These are phyloP conservation scores for Astrocystis sublimbata DNA, from an alignment of 495 filamentous ascomycete species.

Conservation along the genomic window DNA sequence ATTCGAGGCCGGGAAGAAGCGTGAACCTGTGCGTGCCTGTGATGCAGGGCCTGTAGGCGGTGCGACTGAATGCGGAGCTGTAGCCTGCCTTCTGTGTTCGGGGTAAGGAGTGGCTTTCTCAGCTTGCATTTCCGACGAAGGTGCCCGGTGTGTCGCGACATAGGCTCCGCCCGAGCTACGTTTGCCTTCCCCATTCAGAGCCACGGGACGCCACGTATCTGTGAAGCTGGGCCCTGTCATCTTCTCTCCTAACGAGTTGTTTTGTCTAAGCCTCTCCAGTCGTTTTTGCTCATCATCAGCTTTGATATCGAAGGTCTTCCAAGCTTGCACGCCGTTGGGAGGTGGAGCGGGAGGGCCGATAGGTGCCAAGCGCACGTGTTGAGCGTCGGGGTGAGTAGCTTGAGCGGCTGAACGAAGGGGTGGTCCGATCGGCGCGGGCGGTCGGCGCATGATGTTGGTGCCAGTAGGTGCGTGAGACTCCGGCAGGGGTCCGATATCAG, in stretches of 20 bases:
- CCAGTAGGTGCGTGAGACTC: slow-evolving; percentile 50
- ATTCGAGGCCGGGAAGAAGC: slow-evolving; percentile 64
- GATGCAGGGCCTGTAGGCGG: slow-evolving; percentile 42
- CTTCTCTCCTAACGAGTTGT: background rate
- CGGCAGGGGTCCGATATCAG: slow-evolving; percentile 50
- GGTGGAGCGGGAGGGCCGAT: slow-evolving; percentile 32
- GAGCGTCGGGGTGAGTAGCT: slow-evolving; percentile 17
- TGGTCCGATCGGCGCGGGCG: slow-evolving; percentile 44
- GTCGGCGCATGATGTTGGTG: slow-evolving; percentile 38
- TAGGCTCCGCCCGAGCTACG: slow-evolving; percentile 6
- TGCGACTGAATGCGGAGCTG: background rate
- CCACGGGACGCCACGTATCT: slow-evolving; percentile 14
- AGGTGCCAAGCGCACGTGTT: slow-evolving; percentile 23
- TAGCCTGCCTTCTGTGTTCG: slow-evolving; percentile 39
- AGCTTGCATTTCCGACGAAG: slow-evolving; percentile 3
- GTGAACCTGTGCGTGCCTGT: slow-evolving; percentile 52
- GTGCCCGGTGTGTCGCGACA: background rate
- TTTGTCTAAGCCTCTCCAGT: slow-evolving; percentile 25
- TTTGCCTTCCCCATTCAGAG: slow-evolving; percentile 13
- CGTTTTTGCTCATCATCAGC: slow-evolving; percentile 19
- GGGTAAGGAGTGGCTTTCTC: slow-evolving; percentile 17
- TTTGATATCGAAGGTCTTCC: slow-evolving; percentile 24
- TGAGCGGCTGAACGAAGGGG: slow-evolving; percentile 33
- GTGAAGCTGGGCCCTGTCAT: background rate
- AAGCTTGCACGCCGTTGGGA: slow-evolving; percentile 11